These are phyloP conservation scores for Tetradesmus obliquus DNA, from an alignment of 139 green algal species.

Conservation along the genomic window DNA sequence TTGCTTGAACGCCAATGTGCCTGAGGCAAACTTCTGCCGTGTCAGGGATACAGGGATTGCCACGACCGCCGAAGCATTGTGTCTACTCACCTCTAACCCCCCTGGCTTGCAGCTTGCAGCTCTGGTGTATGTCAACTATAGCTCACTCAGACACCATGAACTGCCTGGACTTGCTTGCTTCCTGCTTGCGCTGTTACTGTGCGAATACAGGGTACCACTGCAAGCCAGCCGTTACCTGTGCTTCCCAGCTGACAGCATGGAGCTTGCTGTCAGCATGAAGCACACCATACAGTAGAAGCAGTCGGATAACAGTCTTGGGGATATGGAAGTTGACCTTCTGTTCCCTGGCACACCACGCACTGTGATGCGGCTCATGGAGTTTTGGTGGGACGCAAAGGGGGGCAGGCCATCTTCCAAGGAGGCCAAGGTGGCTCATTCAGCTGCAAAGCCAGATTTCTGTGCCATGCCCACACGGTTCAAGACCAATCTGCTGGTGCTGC, in stretches of 20 bases:
- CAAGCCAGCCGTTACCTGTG: neutral
- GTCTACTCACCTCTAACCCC: neutral
- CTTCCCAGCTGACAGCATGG: slow-evolving; percentile 16
- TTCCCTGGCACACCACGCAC: neutral
- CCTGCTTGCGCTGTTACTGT: neutral
- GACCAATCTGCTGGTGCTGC: neutral
- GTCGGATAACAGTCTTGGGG: neutral
- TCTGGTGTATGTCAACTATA: neutral
- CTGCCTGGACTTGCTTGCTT: neutral
- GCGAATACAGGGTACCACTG: neutral
- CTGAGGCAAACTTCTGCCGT: neutral
- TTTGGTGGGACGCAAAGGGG: neutral
- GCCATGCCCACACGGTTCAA: neutral
- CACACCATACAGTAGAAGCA: neutral
- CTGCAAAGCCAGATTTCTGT: neutral
- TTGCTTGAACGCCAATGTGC: neutral
- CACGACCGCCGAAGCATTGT: neutral
- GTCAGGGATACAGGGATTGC: neutral
- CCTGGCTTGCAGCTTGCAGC: neutral
- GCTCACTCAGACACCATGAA: too few species aligned
- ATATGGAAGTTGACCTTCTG: neutral
- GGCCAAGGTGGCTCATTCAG: neutral
- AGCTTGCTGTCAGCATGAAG: slow-evolving; percentile 8
- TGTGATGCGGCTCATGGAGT: neutral
- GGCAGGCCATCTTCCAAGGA: neutral